These are phyloP conservation scores for Backusella tuberculispora DNA, from an alignment of 192 early-diverging fungal species.

Conservation along the genomic window DNA sequence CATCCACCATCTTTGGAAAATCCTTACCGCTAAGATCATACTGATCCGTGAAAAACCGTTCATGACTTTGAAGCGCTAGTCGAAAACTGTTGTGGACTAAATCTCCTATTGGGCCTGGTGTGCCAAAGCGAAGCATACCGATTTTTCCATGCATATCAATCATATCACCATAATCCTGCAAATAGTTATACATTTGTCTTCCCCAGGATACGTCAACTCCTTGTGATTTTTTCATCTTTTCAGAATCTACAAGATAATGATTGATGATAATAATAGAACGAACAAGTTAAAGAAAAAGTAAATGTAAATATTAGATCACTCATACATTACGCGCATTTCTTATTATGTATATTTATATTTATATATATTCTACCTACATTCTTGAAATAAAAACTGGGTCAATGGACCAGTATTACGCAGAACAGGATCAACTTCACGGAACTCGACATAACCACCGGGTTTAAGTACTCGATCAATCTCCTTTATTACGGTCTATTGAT, in stretches of 20 bases:
- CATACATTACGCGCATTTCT: background rate
- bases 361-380: slow-evolving; percentile 10
- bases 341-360: too few species aligned
- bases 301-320: background rate
- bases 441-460: slow-evolving; percentile 49
- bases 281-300: background rate
- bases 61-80: background rate
- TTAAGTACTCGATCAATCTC: slow-evolving; percentile 37
- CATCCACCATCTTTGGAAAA: background rate
- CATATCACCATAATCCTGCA: slow-evolving; percentile 14
- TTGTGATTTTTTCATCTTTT: slow-evolving; percentile 5
- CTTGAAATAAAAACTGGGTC: background rate
- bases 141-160: slow-evolving; percentile 10
- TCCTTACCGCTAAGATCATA: background rate
- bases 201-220: slow-evolving; percentile 10
- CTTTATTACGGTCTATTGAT: slow-evolving; percentile 14
- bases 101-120: background rate
- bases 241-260: background rate
- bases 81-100: slow-evolving; percentile 16
- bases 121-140: slow-evolving; percentile 6
- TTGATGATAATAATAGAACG: background rate
- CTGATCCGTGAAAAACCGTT: background rate
- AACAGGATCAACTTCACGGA: slow-evolving; percentile 41
- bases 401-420: slow-evolving; percentile 28
- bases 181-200: slow-evolving; percentile 3